Evolutionary conservation across 2,329 filamentous ascomycete genomes (phyloP).

Genomic region (Diaporthe capsici): DNA sequence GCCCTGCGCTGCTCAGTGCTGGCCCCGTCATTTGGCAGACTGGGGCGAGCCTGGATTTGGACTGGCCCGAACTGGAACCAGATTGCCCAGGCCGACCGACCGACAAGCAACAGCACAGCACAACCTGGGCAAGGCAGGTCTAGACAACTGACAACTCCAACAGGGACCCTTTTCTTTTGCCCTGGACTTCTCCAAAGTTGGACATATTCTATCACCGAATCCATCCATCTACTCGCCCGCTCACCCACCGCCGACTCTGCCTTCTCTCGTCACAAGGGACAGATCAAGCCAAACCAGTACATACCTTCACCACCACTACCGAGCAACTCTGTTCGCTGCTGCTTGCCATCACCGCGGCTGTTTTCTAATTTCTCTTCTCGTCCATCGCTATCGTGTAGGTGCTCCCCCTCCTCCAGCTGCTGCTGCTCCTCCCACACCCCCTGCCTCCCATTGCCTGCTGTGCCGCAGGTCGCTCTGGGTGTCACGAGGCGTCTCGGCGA

Average conservation of each 20-base stretch:
- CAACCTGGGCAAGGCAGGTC: slow-evolving; percentile 18
- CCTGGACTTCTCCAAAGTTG: slow-evolving; percentile 2
- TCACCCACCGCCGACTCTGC: slow-evolving; percentile 1
- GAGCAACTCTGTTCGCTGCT: not conserved
- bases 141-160: slow-evolving; percentile 14
- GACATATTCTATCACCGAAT: slow-evolving; percentile 26
- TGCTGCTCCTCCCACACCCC: not conserved
- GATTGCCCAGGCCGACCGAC: slow-evolving; percentile 26
- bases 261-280: slow-evolving; percentile 6
- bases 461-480: slow-evolving; percentile 25
- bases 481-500: slow-evolving; percentile 9
- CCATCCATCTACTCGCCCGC: not conserved
- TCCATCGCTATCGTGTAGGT: slow-evolving; percentile 42
- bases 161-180: slow-evolving; percentile 26
- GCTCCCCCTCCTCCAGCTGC: not conserved
- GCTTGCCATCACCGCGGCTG: slow-evolving; percentile 3
- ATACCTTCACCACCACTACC: not conserved
- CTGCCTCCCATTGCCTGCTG: not conserved
- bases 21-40: slow-evolving; percentile 31
- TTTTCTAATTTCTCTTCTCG: slow-evolving; percentile 37
- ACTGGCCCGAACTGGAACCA: slow-evolving; percentile 26
- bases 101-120: slow-evolving; percentile 27
- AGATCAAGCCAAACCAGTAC: slow-evolving; percentile 17
- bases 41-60: slow-evolving; percentile 25
- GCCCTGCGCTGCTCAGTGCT: slow-evolving; percentile 30